Conservation (phyloP, 148 eudicot species). For the Diospyros lotus region DNA sequence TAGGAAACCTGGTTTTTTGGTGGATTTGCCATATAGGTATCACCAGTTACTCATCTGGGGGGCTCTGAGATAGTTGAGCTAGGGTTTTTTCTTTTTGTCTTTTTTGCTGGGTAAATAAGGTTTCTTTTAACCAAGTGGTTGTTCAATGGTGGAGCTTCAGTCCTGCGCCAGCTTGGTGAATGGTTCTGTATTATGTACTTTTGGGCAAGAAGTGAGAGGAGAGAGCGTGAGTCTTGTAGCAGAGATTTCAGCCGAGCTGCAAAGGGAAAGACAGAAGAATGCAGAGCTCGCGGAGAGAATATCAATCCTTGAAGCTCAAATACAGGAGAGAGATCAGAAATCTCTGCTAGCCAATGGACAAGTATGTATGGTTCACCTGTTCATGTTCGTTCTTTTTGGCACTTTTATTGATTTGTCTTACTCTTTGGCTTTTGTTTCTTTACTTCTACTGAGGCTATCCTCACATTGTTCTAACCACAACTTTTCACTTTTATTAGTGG, state of each 20-base stretch:
- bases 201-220: slow-evolving; percentile 19
- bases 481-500: not conserved
- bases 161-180: slow-evolving; percentile 11
- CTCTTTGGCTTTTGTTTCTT: not conserved
- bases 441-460: not conserved
- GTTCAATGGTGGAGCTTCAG: slow-evolving; percentile 15
- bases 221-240: slow-evolving; percentile 7
- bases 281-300: slow-evolving; percentile 29
- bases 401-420: not conserved
- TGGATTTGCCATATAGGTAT: no score
- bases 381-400: not conserved
- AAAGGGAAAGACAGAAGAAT: slow-evolving; percentile 26
- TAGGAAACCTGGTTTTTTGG: no score
- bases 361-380: slow-evolving; percentile 6
- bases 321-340: slow-evolving; percentile 16
- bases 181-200: slow-evolving; percentile 6
- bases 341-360: slow-evolving; percentile 14
- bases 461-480: no score
- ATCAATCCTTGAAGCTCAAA: slow-evolving; percentile 29
- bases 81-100: not conserved
- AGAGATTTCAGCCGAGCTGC: slow-evolving; percentile 26
- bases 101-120: no score
- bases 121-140: not conserved
- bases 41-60: no score
- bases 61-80: no score